Evolutionary conservation across 192 early-diverging fungal genomes (phyloP).

Genomic region (Backusella sp.): DNA sequence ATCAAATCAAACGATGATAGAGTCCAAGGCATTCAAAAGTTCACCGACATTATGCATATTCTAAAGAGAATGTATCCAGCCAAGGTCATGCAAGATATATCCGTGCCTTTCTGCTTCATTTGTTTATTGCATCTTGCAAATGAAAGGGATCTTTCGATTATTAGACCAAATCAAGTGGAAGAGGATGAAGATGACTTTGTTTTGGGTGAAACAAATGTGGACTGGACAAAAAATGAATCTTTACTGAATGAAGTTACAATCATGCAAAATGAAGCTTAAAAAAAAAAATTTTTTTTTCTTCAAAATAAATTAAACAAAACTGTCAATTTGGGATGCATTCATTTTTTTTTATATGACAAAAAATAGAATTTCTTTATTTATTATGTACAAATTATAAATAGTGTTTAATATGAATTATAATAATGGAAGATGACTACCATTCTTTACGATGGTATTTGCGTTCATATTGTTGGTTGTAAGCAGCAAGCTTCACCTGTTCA

Average conservation of each 20-base stretch:
- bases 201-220: constrained; percentile 10
- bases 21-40: constrained; percentile 62
- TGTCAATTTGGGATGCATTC: not conserved
- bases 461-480: constrained; percentile 24
- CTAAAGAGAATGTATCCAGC: constrained; percentile 76
- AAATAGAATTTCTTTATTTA: not conserved
- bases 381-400: constrained; percentile 2
- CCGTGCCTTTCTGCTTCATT: constrained; percentile 97
- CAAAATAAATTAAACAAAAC: too few species aligned
- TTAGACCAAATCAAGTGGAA: not conserved
- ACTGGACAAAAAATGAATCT: constrained; percentile 18
- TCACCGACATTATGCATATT: constrained; percentile 70
- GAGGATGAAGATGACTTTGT: constrained; percentile 27
- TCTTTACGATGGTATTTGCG: constrained; percentile 15
- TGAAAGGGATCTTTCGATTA: constrained; percentile 72
- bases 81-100: constrained; percentile 86
- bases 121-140: constrained; percentile 96
- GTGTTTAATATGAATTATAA: not conserved
- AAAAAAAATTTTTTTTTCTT: not conserved
- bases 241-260: constrained; percentile 28
- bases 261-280: constrained; percentile 11
- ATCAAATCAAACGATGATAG: not conserved
- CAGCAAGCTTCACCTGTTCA: constrained; percentile 22
- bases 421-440: not conserved
- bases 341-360: not conserved